These are phyloP conservation scores for Oryza coarctata DNA, from an alignment of 176 grass and related monocot species.

Conservation along the genomic window DNA sequence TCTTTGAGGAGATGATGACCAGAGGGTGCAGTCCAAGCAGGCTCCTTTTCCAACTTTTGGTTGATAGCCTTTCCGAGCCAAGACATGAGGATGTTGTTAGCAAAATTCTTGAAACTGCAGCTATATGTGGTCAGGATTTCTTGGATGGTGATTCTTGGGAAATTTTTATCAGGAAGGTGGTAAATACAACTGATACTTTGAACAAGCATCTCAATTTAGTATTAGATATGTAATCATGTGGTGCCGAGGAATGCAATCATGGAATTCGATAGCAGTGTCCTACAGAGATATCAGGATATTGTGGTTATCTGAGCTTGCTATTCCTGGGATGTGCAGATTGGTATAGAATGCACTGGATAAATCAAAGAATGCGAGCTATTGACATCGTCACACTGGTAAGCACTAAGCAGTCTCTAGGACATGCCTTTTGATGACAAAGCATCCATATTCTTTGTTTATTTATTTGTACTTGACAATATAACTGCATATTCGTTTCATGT, in stretches of 20 bases:
- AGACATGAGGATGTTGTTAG: conserved; percentile 28
- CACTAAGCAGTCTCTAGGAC: not conserved
- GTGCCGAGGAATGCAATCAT: not conserved
- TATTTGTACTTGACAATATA: not conserved
- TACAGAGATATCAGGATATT: not conserved
- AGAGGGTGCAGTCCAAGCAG: conserved; percentile 53
- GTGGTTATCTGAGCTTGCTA: not conserved
- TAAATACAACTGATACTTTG: conserved; percentile 30
- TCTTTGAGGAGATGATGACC: conserved; percentile 67
- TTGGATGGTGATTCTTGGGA: conserved; percentile 55
- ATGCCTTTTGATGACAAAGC: not conserved
- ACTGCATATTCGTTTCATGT: not conserved
- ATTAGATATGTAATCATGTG: conserved; percentile 27
- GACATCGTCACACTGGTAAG: not conserved
- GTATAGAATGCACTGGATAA: not conserved
- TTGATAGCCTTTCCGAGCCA: conserved; percentile 43
- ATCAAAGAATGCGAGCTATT: not conserved
- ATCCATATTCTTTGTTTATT: not conserved
- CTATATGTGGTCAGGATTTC: conserved; percentile 17
- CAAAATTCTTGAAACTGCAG: conserved; percentile 44
- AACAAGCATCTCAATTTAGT: conserved; percentile 31
- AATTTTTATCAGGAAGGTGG: conserved; percentile 46
- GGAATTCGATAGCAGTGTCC: not conserved
- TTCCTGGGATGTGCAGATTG: not conserved
- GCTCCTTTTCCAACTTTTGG: conserved; percentile 39